phyloP scores from a whole-genome alignment of 208 protist species.

The Acanthamoeba divionensis region DNA sequence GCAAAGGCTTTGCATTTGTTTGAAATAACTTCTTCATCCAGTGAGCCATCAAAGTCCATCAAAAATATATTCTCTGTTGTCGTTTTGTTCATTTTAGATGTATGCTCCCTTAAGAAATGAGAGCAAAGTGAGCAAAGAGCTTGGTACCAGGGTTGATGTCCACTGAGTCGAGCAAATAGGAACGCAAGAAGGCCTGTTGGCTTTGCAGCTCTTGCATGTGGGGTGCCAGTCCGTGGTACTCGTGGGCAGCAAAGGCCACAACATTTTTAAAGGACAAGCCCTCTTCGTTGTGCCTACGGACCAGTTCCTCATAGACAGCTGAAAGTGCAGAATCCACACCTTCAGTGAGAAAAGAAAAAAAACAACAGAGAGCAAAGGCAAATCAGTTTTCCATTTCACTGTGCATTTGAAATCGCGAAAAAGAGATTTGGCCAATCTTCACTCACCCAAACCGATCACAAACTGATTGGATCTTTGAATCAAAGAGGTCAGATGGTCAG shows the following conservation, averaged over 20 bases:
- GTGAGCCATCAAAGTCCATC: background rate
- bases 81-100: too few relatives aligned
- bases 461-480: background rate
- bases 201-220: constrained; percentile 53
- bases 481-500: background rate
- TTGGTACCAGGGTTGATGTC: constrained; percentile 25
- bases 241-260: constrained; percentile 74
- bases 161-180: background rate
- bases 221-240: constrained; percentile 68
- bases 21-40: background rate
- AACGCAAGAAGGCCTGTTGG: constrained; percentile 12
- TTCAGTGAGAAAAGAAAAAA: too few relatives aligned
- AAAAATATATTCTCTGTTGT: constrained; percentile 1
- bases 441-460: background rate
- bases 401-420: too few relatives aligned
- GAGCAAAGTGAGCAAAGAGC: background rate
- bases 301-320: constrained; percentile 67
- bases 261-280: constrained; percentile 69
- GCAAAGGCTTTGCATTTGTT: constrained; percentile 59
- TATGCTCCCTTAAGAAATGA: constrained; percentile 67
- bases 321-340: constrained; percentile 14
- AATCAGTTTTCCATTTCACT: background rate
- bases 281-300: constrained; percentile 66
- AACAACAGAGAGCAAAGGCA: background rate
- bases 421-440: too few relatives aligned